Base-by-base conservation (phyloP, 2,329 filamentous ascomycete genomes). In the Sporothrix pseudoabietina region DNA sequence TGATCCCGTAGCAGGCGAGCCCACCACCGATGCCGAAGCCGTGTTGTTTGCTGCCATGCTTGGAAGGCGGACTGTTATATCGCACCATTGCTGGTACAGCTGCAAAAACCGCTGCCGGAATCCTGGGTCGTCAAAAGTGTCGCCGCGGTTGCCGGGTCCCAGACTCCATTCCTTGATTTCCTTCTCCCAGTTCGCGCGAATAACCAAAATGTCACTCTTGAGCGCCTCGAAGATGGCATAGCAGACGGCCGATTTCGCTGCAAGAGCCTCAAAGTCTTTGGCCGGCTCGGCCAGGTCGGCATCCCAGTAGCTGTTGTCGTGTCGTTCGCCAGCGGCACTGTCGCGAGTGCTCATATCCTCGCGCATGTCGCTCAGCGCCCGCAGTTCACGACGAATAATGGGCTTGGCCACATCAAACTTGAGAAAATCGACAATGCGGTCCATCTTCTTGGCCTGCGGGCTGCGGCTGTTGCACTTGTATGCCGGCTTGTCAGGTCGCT, bases 391-490 rank as follows among this genome's bases (percentile, higher is more conserved):
- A 0, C 82, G 78, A 10, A 88, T 82, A 0, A 79, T 79, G 0
- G 81, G 79, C 14, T 84, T 79, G 0, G 88, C 85, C 1, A 89
- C 82, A 0, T 79, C 75, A 22, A 89, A 91, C 75, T 87, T 89
- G 8, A 93, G 81, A 52, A 85, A 84, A 77, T 94, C 91, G 5
- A 91, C 83, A 3, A 92, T 87, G 72, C 92, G 87, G 0, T 74
- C 70, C 1, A 76, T 79, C 0, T 79, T 76, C 76, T 49, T 41
- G 7, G 66, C 66, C 10, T 39, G 61, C 2, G 44, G 1, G 30
- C 71, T 0, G 74, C 75, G 41, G 41, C 76, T 75, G 0, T 82
- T 79, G 3, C 79, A 79, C 72, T 84, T 83, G 77, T 89, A 89
- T 0, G 80, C 78, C 0, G 85, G 86, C 0, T 84, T 81, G 0